Conservation (phyloP, 257 asterid genomes). For the Capsicum pubescens region DNA sequence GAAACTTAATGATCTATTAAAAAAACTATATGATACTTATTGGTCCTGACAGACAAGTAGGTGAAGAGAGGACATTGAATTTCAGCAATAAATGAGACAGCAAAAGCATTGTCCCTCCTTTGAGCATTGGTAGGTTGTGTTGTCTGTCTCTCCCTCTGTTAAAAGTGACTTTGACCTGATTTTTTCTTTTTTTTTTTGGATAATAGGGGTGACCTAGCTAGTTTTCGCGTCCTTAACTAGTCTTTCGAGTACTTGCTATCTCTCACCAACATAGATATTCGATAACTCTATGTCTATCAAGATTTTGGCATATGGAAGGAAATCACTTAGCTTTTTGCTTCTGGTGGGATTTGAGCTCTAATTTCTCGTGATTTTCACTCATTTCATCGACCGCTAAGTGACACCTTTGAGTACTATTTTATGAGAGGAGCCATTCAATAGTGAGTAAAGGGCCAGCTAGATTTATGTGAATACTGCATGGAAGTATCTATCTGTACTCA, state of each 20-base stretch:
- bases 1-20: conserved; percentile 38
- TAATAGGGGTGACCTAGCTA: neutral
- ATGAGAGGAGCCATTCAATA: neutral
- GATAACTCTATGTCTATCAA: neutral
- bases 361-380: neutral
- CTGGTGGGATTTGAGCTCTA: neutral
- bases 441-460: conserved; percentile 4
- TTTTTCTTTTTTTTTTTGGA: neutral
- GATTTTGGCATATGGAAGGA: neutral
- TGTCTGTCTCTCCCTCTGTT: conserved; percentile 11
- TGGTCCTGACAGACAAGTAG: conserved; percentile 58
- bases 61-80: conserved; percentile 54
- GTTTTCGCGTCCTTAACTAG: neutral
- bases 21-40: conserved; percentile 34
- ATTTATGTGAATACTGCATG: neutral
- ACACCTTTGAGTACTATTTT: conserved; percentile 7
- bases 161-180: conserved; percentile 14
- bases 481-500: neutral
- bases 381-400: neutral
- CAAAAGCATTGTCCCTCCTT: conserved; percentile 17
- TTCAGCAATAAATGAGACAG: conserved; percentile 48
- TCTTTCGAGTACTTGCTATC: neutral
- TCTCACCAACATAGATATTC: neutral
- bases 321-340: neutral
- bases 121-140: neutral